phyloP scores from a whole-genome alignment of 257 asterid genomes.

The Schizonepeta tenuifolia region DNA sequence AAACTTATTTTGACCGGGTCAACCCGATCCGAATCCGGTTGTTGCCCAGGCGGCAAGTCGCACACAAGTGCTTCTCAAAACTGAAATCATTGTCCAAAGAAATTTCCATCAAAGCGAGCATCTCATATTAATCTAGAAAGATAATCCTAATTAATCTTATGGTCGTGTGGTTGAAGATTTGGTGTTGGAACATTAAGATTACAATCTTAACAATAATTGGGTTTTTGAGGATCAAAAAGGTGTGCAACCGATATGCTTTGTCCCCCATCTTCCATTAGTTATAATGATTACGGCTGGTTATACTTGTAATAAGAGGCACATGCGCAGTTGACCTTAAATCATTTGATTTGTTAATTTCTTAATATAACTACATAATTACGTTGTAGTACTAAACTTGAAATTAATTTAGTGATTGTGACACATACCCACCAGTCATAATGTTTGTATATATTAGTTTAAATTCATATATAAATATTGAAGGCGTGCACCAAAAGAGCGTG shows the following conservation, averaged over 20 bases:
- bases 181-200: constrained; percentile 31
- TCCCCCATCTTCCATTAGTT: constrained; percentile 35
- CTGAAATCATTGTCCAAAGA: not conserved
- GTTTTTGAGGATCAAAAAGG: constrained; percentile 10
- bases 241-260: constrained; percentile 34
- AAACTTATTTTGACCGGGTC: too few relatives aligned
- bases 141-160: not conserved
- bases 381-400: not conserved
- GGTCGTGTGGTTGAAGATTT: constrained; percentile 35
- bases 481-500: not conserved
- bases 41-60: too few relatives aligned
- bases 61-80: too few relatives aligned
- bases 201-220: not conserved
- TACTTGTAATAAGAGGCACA: constrained; percentile 32
- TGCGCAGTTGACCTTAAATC: constrained; percentile 38
- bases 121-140: not conserved
- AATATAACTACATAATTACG: constrained; percentile 13
- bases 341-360: not conserved
- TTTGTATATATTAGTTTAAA: not conserved
- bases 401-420: constrained; percentile 25
- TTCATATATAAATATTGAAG: not conserved
- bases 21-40: too few relatives aligned
- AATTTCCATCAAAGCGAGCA: not conserved
- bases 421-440: constrained; percentile 40
- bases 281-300: constrained; percentile 18